These are phyloP conservation scores for Penicillium parvum DNA, from an alignment of 495 filamentous ascomycete species.

Conservation along the genomic window DNA sequence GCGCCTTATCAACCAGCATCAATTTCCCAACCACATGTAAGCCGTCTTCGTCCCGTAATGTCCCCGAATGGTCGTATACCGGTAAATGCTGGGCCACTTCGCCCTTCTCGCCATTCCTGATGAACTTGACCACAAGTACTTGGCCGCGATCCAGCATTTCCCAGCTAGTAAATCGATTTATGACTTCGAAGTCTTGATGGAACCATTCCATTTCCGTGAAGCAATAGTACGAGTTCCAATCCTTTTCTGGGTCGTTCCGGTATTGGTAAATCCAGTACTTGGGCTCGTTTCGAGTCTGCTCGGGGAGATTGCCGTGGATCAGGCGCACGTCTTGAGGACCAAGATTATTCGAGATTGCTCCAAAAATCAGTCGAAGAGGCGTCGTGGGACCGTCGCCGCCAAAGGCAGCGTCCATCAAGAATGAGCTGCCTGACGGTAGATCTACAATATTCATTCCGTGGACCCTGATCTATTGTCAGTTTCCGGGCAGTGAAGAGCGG, in stretches of 20 bases:
- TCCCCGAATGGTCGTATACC: conserved; percentile 17
- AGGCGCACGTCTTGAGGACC: conserved; percentile 49
- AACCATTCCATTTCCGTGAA: conserved; percentile 61
- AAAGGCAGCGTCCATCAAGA: conserved; percentile 68
- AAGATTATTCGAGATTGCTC: conserved; percentile 36
- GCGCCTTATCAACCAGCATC: conserved; percentile 49
- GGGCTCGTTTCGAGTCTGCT: conserved; percentile 36
- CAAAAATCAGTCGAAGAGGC: conserved; percentile 48
- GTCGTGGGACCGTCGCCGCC: conserved; percentile 56
- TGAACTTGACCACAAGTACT: conserved; percentile 54
- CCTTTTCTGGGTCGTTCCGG: conserved; percentile 35
- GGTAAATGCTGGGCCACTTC: conserved; percentile 8
- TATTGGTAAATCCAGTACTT: conserved; percentile 63
- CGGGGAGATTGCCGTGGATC: conserved; percentile 40
- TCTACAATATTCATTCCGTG: conserved; percentile 70
- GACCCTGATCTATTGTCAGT: conserved; percentile 33
- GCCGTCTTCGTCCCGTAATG: too few relatives aligned
- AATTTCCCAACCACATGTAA: conserved; percentile 53
- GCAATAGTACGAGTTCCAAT: conserved; percentile 55
- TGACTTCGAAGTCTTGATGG: conserved; percentile 58
- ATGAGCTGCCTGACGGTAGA: conserved; percentile 43
- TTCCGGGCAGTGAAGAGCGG: not conserved
- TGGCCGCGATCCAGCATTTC: conserved; percentile 46
- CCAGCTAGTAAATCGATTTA: conserved; percentile 55
- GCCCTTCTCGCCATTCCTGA: conserved; percentile 35